A percentile compares a stretch with the other conserved stretches of the same genome.
phyloP scores from a whole-genome alignment of 1,139 yeast species.

The Geotrichum phurueaensis region DNA sequence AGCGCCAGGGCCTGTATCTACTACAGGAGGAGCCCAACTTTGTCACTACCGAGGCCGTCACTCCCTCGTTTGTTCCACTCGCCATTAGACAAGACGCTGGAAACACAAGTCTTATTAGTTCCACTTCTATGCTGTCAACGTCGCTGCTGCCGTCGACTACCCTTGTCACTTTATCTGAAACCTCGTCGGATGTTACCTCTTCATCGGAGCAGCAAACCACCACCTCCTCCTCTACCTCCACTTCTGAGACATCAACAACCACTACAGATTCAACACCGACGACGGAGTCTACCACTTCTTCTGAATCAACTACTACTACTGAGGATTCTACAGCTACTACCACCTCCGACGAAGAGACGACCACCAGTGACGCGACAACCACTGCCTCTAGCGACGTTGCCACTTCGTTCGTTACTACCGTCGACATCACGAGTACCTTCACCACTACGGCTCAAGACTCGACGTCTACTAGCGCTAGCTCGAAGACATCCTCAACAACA shows the following conservation, averaged over 20 bases:
- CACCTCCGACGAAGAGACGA: neutral
- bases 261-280: neutral
- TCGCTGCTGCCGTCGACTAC: constrained; percentile 1
- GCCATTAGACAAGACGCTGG: neutral
- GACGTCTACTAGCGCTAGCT: neutral
- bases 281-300: neutral
- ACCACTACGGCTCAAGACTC: neutral
- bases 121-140: neutral
- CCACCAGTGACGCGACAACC: neutral
- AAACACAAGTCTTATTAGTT: neutral
- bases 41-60: neutral
- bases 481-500: neutral
- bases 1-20: neutral
- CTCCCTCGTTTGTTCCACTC: neutral
- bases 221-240: neutral
- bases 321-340: neutral
- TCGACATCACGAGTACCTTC: constrained; percentile 1
- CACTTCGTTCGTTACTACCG: constrained; percentile 9
- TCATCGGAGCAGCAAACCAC: neutral
- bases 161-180: neutral
- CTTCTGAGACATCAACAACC: neutral
- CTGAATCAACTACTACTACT: neutral
- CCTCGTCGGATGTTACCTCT: neutral
- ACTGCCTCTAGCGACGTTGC: neutral
- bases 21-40: constrained; percentile 1